Percentiles rank a stretch among this genome's conserved stretches.
Conservation (phyloP, 495 filamentous ascomycete genomes). For the Tuber magnatum region DNA sequence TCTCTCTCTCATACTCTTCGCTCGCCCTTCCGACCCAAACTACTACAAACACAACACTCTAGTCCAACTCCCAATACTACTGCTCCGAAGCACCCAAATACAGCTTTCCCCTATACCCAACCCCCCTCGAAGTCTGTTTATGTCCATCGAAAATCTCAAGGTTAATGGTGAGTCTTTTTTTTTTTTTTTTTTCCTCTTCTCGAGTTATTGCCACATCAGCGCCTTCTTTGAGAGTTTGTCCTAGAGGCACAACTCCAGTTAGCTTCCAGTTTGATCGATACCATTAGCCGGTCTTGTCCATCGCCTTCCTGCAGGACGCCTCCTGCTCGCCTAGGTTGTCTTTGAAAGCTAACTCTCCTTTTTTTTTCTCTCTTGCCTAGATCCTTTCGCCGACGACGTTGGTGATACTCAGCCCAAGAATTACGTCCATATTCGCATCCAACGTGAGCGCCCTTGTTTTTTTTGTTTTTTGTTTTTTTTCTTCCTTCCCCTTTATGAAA, state of each 20-base stretch:
- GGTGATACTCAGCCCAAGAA: constrained; percentile 96
- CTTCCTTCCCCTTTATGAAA: too few species aligned
- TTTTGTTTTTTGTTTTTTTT: not conserved
- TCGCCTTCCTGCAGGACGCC: not conserved
- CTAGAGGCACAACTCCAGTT: not conserved
- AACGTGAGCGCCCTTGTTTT: constrained; percentile 63
- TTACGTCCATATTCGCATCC: constrained; percentile 99
- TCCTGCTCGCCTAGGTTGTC: constrained; percentile 8
- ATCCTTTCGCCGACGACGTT: constrained; percentile 99
- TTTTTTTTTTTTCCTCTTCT: constrained; percentile 42
- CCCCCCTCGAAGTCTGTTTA: constrained; percentile 57
- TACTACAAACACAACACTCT: constrained; percentile 7
- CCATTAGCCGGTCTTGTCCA: not conserved
- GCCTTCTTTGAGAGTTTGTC: constrained; percentile 13
- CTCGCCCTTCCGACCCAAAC: constrained; percentile 4
- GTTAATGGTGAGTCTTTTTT: constrained; percentile 73
- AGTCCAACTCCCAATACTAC: not conserved
- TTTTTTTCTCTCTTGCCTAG: constrained; percentile 44
- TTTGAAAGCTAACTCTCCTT: constrained; percentile 22
- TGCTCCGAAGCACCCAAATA: constrained; percentile 21
- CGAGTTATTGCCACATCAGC: constrained; percentile 10
- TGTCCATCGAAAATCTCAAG: constrained; percentile 99
- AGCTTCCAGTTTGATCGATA: not conserved
- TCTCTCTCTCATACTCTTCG: constrained; percentile 9
- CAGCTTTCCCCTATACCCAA: constrained; percentile 30